phyloP scores from a whole-genome alignment of 1,284 basidiomycete species.

The Hypsizygus ulmarius region DNA sequence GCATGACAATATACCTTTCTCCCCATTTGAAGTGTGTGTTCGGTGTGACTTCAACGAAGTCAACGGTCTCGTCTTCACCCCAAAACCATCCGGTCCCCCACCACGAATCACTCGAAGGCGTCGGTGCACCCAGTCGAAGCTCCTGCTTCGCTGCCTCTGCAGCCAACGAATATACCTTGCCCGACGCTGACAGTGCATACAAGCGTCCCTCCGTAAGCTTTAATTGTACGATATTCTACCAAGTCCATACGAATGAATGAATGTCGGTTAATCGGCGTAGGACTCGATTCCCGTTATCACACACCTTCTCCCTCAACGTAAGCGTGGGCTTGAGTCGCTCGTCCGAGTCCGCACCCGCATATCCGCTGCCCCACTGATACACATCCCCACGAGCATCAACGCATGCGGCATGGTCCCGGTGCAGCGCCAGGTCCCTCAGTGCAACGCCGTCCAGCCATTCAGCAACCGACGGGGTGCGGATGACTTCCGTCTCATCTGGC shows the following conservation, averaged over 20 bases:
- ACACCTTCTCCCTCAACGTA: constrained; percentile 74
- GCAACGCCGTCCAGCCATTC: constrained; percentile 63
- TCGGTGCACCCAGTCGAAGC: constrained; percentile 33
- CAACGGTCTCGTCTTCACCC: constrained; percentile 50
- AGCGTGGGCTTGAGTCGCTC: constrained; percentile 37
- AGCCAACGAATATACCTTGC: constrained; percentile 71
- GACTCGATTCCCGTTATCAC: constrained; percentile 16
- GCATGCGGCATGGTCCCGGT: constrained; percentile 75
- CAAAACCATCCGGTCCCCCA: constrained; percentile 56
- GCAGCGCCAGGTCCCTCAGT: constrained; percentile 73
- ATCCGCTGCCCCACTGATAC: constrained; percentile 84
- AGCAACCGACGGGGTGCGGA: constrained; percentile 49
- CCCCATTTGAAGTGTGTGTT: constrained; percentile 46
- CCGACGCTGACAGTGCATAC: constrained; percentile 73
- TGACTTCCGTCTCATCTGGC: constrained; percentile 36
- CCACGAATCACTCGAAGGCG: constrained; percentile 47
- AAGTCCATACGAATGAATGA: not conserved
- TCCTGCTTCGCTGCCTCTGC: constrained; percentile 48
- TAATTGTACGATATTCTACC: constrained; percentile 60
- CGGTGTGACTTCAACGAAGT: constrained; percentile 51
- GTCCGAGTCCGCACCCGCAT: constrained; percentile 38
- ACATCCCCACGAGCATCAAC: constrained; percentile 87
- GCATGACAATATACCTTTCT: constrained; percentile 46
- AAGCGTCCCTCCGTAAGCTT: constrained; percentile 58
- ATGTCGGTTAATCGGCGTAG: not conserved